phyloP scores from a whole-genome alignment of 352 stramenopile species.

The Pythium chondricola region DNA sequence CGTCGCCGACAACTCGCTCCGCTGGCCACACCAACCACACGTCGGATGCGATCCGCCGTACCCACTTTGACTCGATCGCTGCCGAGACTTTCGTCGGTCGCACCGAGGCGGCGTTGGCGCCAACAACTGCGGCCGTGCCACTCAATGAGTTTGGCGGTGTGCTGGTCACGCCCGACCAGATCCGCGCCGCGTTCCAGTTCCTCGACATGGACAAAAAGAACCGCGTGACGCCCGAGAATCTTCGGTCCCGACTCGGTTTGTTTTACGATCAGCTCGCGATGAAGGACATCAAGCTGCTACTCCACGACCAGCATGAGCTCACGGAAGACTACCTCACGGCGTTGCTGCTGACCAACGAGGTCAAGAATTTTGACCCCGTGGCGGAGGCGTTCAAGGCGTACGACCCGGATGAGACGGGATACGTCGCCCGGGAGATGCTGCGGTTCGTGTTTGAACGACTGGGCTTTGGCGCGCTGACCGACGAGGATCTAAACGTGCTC shows the following conservation, averaged over 20 bases:
- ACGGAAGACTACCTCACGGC: slow-evolving; percentile 71
- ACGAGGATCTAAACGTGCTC: slow-evolving; percentile 82
- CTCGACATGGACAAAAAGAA: slow-evolving; percentile 82
- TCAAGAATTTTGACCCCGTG: slow-evolving; percentile 88
- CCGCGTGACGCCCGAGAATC: slow-evolving; percentile 72
- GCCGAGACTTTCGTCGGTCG: no score
- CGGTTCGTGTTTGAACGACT: slow-evolving; percentile 76
- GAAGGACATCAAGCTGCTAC: slow-evolving; percentile 76
- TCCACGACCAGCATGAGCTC: slow-evolving; percentile 77
- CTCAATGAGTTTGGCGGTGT: slow-evolving; percentile 65
- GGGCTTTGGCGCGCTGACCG: slow-evolving; percentile 69
- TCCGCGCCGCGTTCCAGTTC: slow-evolving; percentile 84
- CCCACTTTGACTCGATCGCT: no score
- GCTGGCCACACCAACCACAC: no score
- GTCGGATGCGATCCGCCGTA: no score
- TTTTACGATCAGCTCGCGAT: slow-evolving; percentile 87
- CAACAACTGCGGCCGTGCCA: no score
- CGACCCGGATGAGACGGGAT: slow-evolving; percentile 84
- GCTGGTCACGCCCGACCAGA: slow-evolving; percentile 79
- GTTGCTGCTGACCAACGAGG: slow-evolving; percentile 82
- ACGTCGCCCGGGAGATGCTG: slow-evolving; percentile 75
- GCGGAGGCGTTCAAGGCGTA: slow-evolving; percentile 87
- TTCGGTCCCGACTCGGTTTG: slow-evolving; percentile 69
- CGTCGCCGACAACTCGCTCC: no score
- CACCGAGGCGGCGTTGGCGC: no score